These are phyloP conservation scores for Aspergillus versicolor DNA, from an alignment of 2,329 filamentous ascomycete genomes.

Conservation along the genomic window DNA sequence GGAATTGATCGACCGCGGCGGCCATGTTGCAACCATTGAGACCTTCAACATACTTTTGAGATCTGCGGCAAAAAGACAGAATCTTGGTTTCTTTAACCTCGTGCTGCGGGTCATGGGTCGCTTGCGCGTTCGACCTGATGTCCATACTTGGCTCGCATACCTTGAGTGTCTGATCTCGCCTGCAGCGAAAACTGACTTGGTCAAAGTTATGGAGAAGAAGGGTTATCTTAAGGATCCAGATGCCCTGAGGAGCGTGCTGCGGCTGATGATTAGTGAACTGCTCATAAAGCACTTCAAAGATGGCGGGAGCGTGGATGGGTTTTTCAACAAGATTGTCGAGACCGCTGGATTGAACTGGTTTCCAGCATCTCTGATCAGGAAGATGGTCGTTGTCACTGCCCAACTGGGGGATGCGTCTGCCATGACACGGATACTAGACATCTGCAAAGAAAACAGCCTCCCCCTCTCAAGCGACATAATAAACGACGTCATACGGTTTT, in stretches of 20 bases:
- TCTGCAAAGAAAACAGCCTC: slow-evolving; percentile 30
- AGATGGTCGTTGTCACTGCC: slow-evolving; percentile 37
- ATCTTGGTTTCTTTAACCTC: slow-evolving; percentile 40
- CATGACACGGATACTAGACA: slow-evolving; percentile 29
- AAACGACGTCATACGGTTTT: slow-evolving; percentile 29
- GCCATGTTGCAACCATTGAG: slow-evolving; percentile 38
- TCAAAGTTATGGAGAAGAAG: slow-evolving; percentile 32
- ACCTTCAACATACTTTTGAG: slow-evolving; percentile 48
- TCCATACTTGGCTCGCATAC: slow-evolving; percentile 45
- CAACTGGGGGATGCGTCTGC: slow-evolving; percentile 25
- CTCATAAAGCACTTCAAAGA: slow-evolving; percentile 34
- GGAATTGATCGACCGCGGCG: slow-evolving; percentile 34
- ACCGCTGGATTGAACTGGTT: slow-evolving; percentile 40
- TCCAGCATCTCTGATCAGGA: slow-evolving; percentile 33
- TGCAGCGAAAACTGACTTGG: slow-evolving; percentile 28
- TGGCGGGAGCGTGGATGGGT: slow-evolving; percentile 34
- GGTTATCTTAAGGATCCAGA: slow-evolving; percentile 28
- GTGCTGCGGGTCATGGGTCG: slow-evolving; percentile 41
- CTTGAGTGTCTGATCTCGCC: slow-evolving; percentile 30
- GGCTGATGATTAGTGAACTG: slow-evolving; percentile 32
- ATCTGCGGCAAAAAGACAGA: slow-evolving; percentile 35
- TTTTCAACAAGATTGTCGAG: slow-evolving; percentile 38
- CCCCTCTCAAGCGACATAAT: slow-evolving; percentile 28
- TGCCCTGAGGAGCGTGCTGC: slow-evolving; percentile 27
- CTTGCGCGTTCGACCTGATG: slow-evolving; percentile 38